Base-by-base conservation (phyloP, 495 filamentous ascomycete species). In the Aspergillus leporis region DNA sequence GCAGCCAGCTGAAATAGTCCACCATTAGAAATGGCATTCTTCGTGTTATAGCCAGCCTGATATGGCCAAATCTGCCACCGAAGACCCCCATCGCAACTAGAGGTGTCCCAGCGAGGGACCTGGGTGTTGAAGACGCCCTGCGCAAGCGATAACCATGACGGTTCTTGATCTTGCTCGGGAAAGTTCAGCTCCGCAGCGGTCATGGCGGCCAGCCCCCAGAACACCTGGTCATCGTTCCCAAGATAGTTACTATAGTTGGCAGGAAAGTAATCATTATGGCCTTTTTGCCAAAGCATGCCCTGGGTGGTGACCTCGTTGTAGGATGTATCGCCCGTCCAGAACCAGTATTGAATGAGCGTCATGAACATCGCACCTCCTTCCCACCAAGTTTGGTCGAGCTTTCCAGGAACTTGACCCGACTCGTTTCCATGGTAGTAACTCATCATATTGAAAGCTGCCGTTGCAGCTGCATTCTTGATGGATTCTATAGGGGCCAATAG, bases 1-100 rank as follows among this genome's bases (percentile, higher is more conserved):
- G 90, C 81, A n/a, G 87, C 85, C n/a, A 94, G 75, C 67, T 92
- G 90, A 72, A 93, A 91, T 63, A 94, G 85, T 59, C 84, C 85
- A 5, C 88, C 90, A 69, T 91, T 91, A 38, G 88, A 87, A 50
- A 91, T 86, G 30, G 84, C 81, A 74, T 93, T 93, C 69, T 92
- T 92, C 73, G 88, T 92, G 61, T 84, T 81, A 70, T 89, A 95
- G 10, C 92, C 92, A 23, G 76, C 85, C 74, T 93, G 90, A 72
- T 90, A 92, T 9, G 83, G 78, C 72, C 85, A 91, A 58, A 95
- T 88, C 74, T 96, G 91, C 92, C 92, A 96, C 56, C 87, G 80
- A 51, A 96, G 73, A 2, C 92, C 92, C 45, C 92, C 92, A 45
- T 80, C 79, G 69, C 92, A 97, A 2, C 78, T 82, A 1, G 63